phyloP scores from a whole-genome alignment of 23 red algal species.

The Gracilaria caudata region DNA sequence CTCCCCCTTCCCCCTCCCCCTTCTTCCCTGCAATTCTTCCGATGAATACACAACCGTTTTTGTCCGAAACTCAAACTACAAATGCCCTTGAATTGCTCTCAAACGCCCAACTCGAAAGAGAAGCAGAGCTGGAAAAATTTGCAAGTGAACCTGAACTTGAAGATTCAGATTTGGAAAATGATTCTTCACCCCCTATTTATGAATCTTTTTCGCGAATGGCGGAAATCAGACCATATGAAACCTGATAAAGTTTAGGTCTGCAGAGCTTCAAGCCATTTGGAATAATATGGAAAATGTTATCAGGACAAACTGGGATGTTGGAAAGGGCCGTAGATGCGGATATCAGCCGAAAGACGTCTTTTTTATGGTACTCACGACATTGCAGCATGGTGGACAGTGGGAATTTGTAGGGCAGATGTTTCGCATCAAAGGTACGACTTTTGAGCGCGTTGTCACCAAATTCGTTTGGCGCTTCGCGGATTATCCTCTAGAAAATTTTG shows the following conservation, averaged over 20 bases:
- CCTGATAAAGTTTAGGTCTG: background rate
- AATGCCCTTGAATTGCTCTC: too few species aligned
- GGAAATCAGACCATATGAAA: background rate
- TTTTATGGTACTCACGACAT: background rate
- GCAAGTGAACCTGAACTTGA: background rate
- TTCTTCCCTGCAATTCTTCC: too few species aligned
- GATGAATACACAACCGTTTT: too few species aligned
- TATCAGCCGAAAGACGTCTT: background rate
- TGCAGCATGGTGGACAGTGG: background rate
- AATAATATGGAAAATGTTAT: background rate
- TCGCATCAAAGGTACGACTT: background rate
- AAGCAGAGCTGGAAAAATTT: background rate
- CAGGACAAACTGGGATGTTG: background rate
- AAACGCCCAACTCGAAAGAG: too few species aligned
- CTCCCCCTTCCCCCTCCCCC: too few species aligned
- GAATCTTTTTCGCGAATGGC: background rate
- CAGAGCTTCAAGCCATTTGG: background rate
- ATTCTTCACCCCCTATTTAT: background rate
- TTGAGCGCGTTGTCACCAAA: background rate
- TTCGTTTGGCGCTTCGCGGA: background rate
- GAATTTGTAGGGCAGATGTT: background rate
- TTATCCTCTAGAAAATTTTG: background rate
- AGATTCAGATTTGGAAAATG: background rate
- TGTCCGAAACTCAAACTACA: too few species aligned
- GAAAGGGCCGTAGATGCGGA: background rate